Conservation (phyloP, 331 rosid species). For the Malus hybrid region DNA sequence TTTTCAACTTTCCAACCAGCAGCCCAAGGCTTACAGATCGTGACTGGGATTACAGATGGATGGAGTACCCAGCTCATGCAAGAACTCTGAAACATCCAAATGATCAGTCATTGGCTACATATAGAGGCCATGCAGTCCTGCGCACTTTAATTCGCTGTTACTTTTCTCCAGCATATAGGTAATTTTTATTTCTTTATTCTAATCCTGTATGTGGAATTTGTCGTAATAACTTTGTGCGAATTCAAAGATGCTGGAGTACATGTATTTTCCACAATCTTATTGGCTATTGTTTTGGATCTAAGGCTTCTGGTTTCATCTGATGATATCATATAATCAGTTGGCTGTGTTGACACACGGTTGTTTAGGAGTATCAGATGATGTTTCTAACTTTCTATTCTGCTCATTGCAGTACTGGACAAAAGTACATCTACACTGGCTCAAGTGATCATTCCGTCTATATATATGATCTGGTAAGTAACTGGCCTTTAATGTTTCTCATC, state of each 20-base stretch:
- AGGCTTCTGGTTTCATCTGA: neutral
- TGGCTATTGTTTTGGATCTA: neutral
- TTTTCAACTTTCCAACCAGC: slow-evolving; percentile 17
- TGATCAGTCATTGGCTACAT: slow-evolving; percentile 80
- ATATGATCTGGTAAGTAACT: slow-evolving; percentile 69
- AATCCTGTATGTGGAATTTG: neutral
- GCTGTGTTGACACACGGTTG: neutral
- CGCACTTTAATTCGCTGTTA: slow-evolving; percentile 87
- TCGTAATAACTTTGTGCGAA: neutral
- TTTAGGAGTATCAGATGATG: neutral
- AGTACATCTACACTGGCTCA: slow-evolving; percentile 91
- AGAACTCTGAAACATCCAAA: slow-evolving; percentile 50
- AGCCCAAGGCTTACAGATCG: slow-evolving; percentile 32
- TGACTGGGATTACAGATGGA: slow-evolving; percentile 94
- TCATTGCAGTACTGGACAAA: neutral
- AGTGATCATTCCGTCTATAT: slow-evolving; percentile 58
- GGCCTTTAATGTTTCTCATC: neutral
- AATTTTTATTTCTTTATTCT: neutral
- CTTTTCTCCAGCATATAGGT: slow-evolving; percentile 89
- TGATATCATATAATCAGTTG: neutral
- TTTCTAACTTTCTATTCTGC: neutral
- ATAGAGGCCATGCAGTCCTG: slow-evolving; percentile 78
- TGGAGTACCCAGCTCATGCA: slow-evolving; percentile 71
- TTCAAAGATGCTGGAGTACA: neutral
- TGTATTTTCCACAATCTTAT: neutral